phyloP scores from a whole-genome alignment of 2,329 filamentous ascomycete genomes.

The Lachnellula hyalina region DNA sequence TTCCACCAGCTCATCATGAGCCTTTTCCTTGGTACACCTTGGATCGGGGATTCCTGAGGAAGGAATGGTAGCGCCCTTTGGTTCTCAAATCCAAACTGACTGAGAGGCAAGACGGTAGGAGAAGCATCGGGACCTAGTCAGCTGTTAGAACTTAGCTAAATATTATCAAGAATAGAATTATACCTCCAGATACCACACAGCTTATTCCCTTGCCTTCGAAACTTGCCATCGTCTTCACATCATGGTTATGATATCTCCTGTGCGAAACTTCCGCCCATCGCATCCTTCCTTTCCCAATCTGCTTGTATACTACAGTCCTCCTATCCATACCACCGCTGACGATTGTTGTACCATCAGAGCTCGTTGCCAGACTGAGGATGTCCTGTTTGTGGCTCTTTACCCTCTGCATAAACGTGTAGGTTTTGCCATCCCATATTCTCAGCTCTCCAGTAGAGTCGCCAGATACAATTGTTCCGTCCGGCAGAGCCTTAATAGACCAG shows the following conservation, averaged over 20 bases:
- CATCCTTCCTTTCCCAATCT: slow-evolving; percentile 51
- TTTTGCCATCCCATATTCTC: slow-evolving; percentile 89
- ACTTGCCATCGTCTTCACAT: slow-evolving; percentile 89
- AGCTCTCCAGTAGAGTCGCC: slow-evolving; percentile 93
- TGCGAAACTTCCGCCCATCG: slow-evolving; percentile 86
- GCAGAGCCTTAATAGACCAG: slow-evolving; percentile 86
- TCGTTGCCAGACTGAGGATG: slow-evolving; percentile 80
- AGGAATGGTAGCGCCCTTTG: slow-evolving; percentile 78
- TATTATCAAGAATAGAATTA: slow-evolving; percentile 25
- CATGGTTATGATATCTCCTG: slow-evolving; percentile 81
- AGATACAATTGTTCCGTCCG: slow-evolving; percentile 85
- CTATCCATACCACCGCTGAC: slow-evolving; percentile 91
- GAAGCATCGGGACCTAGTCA: slow-evolving; percentile 72
- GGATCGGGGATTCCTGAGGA: slow-evolving; percentile 69
- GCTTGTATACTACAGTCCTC: slow-evolving; percentile 76
- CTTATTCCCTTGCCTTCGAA: slow-evolving; percentile 82
- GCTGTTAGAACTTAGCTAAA: slow-evolving; percentile 29
- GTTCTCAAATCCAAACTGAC: slow-evolving; percentile 70
- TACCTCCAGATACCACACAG: slow-evolving; percentile 86
- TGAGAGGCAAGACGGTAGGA: slow-evolving; percentile 76
- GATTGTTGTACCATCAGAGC: slow-evolving; percentile 72
- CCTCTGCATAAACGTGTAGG: slow-evolving; percentile 80
- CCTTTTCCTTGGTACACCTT: slow-evolving; percentile 67
- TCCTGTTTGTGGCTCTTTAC: slow-evolving; percentile 86
- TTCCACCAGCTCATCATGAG: slow-evolving; percentile 92